phyloP scores from a whole-genome alignment of 2,329 filamentous ascomycete species.

The Knufia fluminis region DNA sequence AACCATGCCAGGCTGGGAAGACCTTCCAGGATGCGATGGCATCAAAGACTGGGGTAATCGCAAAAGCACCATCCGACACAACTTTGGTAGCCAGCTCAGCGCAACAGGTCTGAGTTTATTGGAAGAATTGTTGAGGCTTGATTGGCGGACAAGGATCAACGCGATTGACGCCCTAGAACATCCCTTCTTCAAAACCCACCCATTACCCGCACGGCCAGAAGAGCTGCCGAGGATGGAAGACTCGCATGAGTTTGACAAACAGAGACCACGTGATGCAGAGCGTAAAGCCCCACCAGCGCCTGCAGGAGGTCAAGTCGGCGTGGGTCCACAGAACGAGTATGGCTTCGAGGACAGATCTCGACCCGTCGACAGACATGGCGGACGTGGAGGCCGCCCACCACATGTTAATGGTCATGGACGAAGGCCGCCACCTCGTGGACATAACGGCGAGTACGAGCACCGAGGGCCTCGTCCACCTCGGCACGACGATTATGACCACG shows the following conservation, averaged over 20 bases:
- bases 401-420: conserved; percentile 25
- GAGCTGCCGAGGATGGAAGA: conserved; percentile 90
- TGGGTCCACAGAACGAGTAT: conserved; percentile 54
- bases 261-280: conserved; percentile 72
- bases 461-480: conserved; percentile 14
- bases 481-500: conserved; percentile 17
- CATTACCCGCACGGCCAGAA: conserved; percentile 68
- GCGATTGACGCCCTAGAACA: conserved; percentile 89
- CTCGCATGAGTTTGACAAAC: conserved; percentile 89
- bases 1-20: conserved; percentile 85
- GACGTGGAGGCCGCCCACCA: conserved; percentile 29
- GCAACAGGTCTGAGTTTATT: conserved; percentile 68
- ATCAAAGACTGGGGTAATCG: conserved; percentile 53
- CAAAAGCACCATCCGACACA: conserved; percentile 57
- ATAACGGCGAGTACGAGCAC: conserved; percentile 17
- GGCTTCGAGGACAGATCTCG: conserved; percentile 29
- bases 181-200: conserved; percentile 74
- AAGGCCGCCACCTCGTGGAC: conserved; percentile 11
- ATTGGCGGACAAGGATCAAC: conserved; percentile 83
- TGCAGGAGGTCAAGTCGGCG: conserved; percentile 79
- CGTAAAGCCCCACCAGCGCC: conserved; percentile 79
- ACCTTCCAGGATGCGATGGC: conserved; percentile 70
- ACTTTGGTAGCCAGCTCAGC: conserved; percentile 62
- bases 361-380: conserved; percentile 28
- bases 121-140: conserved; percentile 71